Evolutionary conservation across 768 basidiomycete genomes (phyloP).

Genomic region (Agaricus subrufescens): DNA sequence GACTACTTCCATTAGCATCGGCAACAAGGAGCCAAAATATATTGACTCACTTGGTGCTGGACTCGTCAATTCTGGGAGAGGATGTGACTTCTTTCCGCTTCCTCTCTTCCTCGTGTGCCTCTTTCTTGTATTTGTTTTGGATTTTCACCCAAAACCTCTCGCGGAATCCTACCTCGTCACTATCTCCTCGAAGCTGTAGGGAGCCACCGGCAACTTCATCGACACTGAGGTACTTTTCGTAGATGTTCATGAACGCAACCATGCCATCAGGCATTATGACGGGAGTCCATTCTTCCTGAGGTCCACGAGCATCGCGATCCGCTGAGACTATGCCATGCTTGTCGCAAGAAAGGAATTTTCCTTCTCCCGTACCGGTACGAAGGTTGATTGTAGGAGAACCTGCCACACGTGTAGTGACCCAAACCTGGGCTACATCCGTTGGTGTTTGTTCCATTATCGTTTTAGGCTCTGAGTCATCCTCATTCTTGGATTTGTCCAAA

Average conservation of each 20-base stretch:
- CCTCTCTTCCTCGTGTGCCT: constrained; percentile 75
- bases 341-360: constrained; percentile 89
- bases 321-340: constrained; percentile 79
- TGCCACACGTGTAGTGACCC: constrained; percentile 85
- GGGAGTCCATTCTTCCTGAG: constrained; percentile 93
- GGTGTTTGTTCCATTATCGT: constrained; percentile 64
- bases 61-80: constrained; percentile 62
- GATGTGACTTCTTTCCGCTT: constrained; percentile 57
- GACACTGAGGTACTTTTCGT: constrained; percentile 81
- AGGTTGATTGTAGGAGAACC: constrained; percentile 83
- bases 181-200: constrained; percentile 76
- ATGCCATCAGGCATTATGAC: constrained; percentile 79
- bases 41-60: constrained; percentile 60
- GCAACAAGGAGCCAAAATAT: neutral
- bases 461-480: constrained; percentile 38
- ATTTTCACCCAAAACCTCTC: constrained; percentile 90
- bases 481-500: constrained; percentile 54
- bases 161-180: constrained; percentile 77
- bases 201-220: constrained; percentile 86
- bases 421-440: constrained; percentile 82
- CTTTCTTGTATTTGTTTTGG: constrained; percentile 84
- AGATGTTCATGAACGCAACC: constrained; percentile 84
- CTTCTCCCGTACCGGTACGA: constrained; percentile 81
- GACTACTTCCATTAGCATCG: constrained; percentile 35
- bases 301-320: constrained; percentile 84